Evolutionary conservation across 108 stramenopile genomes (phyloP), one percentile per base, ranked within the genome.

Genomic region (Nitzschia sp.): DNA sequence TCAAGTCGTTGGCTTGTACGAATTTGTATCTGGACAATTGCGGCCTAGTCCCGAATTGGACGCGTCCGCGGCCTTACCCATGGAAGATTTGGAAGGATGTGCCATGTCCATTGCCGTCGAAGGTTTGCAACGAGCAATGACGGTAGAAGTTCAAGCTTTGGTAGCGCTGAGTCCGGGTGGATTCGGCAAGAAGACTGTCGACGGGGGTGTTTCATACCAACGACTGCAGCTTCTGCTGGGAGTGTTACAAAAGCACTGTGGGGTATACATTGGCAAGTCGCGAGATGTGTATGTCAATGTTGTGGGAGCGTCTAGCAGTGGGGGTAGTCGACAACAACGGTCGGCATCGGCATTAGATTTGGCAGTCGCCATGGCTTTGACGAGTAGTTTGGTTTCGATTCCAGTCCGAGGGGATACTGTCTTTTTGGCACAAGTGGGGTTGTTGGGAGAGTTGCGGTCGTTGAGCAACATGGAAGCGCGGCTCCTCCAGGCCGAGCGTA

Each of bases 351-450:
- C 92, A n/a, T 82, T 87, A 2, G 94, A 95, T 69, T 61, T 95
- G 63, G 95, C 93, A 1, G 79, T 93, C 1, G 88, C 96, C 0
- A 77, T 90, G 24, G 88, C 96, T 2, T 46, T 95, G 33, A 92
- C 94, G 46, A 93, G 91, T 57, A 94, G 92, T 66, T 71, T 91
- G 6, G 36, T 79, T 3, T 77, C 77, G 18, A 88, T 96, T 29
- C 82, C 94, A 5, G 84, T 95, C n/a, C 79, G 96, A 57, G 70
- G 83, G 2, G 97, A 95, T 80, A 96, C 96, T n/a, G 94, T 84
- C 24, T 97, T 96, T 73, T 79, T 96, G n/a, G 98, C 97, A 3
- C 96, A 98, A 70, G 82, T 97, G 3, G 98, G 96, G 27, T 70
- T 98, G 48, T 59, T 90, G 48, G 97, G 97, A 23, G 96, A 97